Evolutionary conservation across 331 rosid genomes (phyloP), one percentile per base, ranked within the genome.

Genomic region (Dryas integrifolia): DNA sequence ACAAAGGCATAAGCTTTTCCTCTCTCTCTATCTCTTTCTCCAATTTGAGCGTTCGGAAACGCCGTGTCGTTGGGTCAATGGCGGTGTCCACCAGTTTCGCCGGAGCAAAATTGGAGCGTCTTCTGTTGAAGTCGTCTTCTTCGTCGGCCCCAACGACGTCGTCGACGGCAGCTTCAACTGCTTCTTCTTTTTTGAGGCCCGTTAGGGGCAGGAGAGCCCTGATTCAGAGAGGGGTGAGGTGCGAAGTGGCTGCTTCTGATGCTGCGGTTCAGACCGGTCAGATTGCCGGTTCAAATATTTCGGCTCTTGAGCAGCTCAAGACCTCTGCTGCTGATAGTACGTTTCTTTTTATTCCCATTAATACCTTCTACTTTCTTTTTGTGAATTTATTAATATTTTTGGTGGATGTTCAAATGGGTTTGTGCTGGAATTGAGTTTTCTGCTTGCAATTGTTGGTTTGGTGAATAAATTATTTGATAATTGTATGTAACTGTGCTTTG

Each of bases 271-370:
- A 76, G 82, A 56, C 59, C 15, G 81, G 70, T 66, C 78, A 50
- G 67, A 65, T 16, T 14, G 84, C 56, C 71, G 68, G 47, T 46
- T 78, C 62, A 57, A 73, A 72, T 55, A 41, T 88, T 69, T 88
- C 98, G 18, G 87, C 96, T 79, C 97, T 91, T 50, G 90, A 91
- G 78, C 98, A 77, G 80, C 96, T 91, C 77, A 94, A 94, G 82
- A 77, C 96, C 72, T 89, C 96, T 69, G 91, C 93, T 11, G 88
- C 85, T 77, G 97, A 89, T 82, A 88, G 98, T 95, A 82, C 45
- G 87, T 70, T n/a, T 18, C 39, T 65, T 26, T 57, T 45, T 6
- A 3, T 61, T 24, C 44, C 39, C 53, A 8, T 26, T 51, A 40
- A 52, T 51, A 50, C 14, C 47, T 65, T 35, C 8, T 11, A 6